A percentile compares a stretch with the other conserved stretches of the same genome.
These are phyloP conservation scores for Mrakia frigida DNA, from an alignment of 768 basidiomycete genomes.

Conservation along the genomic window DNA sequence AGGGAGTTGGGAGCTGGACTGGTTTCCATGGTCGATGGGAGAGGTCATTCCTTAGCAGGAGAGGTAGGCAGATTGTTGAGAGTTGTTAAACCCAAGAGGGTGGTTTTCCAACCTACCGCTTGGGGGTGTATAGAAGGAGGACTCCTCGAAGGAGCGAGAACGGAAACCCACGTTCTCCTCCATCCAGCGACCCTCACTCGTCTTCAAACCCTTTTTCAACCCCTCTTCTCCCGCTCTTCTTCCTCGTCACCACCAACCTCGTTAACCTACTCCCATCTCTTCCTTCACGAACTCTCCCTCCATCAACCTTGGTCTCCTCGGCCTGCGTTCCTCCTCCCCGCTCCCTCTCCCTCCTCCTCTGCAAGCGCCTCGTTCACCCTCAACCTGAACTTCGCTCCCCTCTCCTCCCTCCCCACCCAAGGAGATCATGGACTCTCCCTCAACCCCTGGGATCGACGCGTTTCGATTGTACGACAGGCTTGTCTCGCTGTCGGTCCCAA, in stretches of 20 bases:
- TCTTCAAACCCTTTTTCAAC: background rate
- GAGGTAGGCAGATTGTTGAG: background rate
- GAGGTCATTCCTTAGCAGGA: background rate
- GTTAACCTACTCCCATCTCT: slow-evolving; percentile 1
- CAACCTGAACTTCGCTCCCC: background rate
- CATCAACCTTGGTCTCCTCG: background rate
- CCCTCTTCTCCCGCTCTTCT: background rate
- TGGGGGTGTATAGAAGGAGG: background rate
- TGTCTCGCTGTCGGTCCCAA: background rate
- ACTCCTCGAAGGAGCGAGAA: background rate
- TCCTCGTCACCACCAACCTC: background rate
- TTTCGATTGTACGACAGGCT: background rate
- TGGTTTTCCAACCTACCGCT: background rate
- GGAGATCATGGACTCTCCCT: slow-evolving; percentile 17
- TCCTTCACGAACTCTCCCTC: background rate
- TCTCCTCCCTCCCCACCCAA: background rate
- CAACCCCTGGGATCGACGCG: slow-evolving; percentile 20
- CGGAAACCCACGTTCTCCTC: background rate
- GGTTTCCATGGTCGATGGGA: background rate
- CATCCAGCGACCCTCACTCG: background rate
- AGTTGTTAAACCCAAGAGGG: background rate
- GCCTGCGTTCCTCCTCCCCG: background rate
- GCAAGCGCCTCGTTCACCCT: background rate
- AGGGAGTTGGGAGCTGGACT: background rate
- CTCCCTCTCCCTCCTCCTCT: background rate